Conservation (phyloP, 2,329 filamentous ascomycete species). For the Diaporthe vexans region DNA sequence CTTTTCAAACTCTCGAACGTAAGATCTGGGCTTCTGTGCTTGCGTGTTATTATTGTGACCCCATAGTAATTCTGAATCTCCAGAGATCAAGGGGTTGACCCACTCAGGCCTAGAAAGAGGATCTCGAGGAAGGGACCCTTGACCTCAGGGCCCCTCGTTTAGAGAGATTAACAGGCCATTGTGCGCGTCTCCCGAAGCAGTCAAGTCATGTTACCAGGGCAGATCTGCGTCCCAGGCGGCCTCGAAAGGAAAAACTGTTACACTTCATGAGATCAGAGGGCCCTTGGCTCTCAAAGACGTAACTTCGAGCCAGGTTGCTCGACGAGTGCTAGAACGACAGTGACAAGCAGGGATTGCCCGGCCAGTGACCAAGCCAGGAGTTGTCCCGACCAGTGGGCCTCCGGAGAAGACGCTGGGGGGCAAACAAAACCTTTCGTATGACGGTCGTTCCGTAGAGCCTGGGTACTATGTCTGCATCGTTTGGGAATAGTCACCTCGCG, state of each 20-base stretch:
- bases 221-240: not conserved
- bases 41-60: not conserved
- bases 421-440: constrained; percentile 13
- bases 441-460: not conserved
- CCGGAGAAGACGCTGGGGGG: constrained; percentile 15
- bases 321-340: not conserved
- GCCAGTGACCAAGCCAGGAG: not conserved
- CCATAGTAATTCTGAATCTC: not conserved
- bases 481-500: no score
- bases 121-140: constrained; percentile 3
- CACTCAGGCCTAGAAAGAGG: not conserved
- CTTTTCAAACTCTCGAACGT: not conserved
- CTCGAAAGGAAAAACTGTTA: not conserved
- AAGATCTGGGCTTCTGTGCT: not conserved
- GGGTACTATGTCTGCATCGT: not conserved
- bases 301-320: not conserved
- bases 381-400: constrained; percentile 25
- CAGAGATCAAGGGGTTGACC: constrained; percentile 24
- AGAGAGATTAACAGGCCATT: constrained; percentile 7
- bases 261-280: not conserved
- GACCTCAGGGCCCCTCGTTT: not conserved
- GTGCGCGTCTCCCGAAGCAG: not conserved
- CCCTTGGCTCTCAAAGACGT: not conserved
- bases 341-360: constrained; percentile 34
- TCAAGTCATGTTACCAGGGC: constrained; percentile 8